Percentiles rank a stretch among this genome's conserved stretches.
Evolutionary conservation across 345 rosid genomes (phyloP).

Genomic region (Euphorbia peplus): DNA sequence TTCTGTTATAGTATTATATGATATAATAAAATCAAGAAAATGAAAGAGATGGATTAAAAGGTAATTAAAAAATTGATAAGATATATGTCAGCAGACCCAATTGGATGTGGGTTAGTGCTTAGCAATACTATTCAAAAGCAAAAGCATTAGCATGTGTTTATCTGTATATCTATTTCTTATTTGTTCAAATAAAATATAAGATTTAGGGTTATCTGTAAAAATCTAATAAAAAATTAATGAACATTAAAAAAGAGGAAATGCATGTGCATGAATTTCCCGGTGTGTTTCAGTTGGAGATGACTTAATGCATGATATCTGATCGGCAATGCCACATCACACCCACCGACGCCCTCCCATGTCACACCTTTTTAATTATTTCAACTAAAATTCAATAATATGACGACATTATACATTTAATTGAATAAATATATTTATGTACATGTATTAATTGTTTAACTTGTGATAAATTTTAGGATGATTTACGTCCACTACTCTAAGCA

Average conservation of each 20-base stretch:
- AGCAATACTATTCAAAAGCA: background rate
- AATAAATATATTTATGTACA: background rate
- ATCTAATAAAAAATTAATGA: background rate
- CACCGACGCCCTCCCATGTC: slow-evolving; percentile 14
- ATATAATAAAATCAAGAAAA: background rate
- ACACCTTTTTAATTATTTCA: background rate
- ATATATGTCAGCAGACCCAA: slow-evolving; percentile 20
- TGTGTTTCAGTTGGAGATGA: slow-evolving; percentile 27
- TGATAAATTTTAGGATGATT: too few species aligned
- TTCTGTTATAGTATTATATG: background rate
- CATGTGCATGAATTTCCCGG: slow-evolving; percentile 21
- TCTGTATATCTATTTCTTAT: background rate
- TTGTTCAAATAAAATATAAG: slow-evolving; percentile 14
- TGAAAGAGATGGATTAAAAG: background rate
- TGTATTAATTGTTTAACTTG: background rate
- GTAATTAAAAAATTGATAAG: background rate
- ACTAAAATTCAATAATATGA: slow-evolving; percentile 13
- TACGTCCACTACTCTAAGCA: too few species aligned
- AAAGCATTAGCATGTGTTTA: slow-evolving; percentile 28
- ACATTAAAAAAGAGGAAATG: background rate
- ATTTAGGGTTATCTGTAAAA: slow-evolving; percentile 20
- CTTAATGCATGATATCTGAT: slow-evolving; percentile 21
- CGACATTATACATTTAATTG: slow-evolving; percentile 4
- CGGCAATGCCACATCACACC: slow-evolving; percentile 30
- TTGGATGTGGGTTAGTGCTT: slow-evolving; percentile 12